Evolutionary conservation across 129 eudicot species (phyloP), one percentile per base, ranked within the genome.

Genomic region (Flaveria bidentis): DNA sequence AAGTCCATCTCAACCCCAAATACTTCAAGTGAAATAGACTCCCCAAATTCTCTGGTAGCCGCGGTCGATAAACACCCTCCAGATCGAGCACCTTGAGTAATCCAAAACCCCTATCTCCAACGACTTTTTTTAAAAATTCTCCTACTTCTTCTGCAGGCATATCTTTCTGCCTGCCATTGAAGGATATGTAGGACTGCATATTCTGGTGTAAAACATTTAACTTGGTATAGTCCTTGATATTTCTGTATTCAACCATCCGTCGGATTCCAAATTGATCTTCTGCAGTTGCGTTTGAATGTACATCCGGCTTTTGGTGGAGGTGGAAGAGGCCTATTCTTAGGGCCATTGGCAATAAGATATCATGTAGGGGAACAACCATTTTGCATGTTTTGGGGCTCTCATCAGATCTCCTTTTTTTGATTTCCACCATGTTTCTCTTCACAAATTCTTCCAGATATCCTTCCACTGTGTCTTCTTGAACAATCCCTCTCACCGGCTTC

Each of bases 351-450:
- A 67, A 15, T 61, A 66, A 80, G 69, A 80, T 52, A 58, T 73
- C 84, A 66, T 80, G 67, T 53, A 80, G 30, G 2, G 5, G n/a
- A 11, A 44, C 79, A 26, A 53, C 53, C 84, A 73, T 80, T 41
- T 79, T 50, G 52, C 88, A 84, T 41, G 51, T 26, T 78, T 82
- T 82, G 1, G 84, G 73, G 18, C 66, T 81, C 33, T 74, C 86
- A 42, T 52, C 73, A 1, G 80, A 50, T 42, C 60, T 18, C 39
- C 74, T 15, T 42, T 36, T 42, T 36, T 57, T 18, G 4, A 62
- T 83, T 67, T 83, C 72, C 14, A 87, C 78, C 72, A 87, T 78
- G 78, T 81, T 87, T 68, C 88, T 81, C 0, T 67, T 61, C 20
- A 78, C 74, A 30, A 84, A 82, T 57, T 87, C 84, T 50, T 75